These are phyloP conservation scores for Apophysomyces elegans DNA, from an alignment of 371 early-diverging fungal genomes.

Conservation along the genomic window DNA sequence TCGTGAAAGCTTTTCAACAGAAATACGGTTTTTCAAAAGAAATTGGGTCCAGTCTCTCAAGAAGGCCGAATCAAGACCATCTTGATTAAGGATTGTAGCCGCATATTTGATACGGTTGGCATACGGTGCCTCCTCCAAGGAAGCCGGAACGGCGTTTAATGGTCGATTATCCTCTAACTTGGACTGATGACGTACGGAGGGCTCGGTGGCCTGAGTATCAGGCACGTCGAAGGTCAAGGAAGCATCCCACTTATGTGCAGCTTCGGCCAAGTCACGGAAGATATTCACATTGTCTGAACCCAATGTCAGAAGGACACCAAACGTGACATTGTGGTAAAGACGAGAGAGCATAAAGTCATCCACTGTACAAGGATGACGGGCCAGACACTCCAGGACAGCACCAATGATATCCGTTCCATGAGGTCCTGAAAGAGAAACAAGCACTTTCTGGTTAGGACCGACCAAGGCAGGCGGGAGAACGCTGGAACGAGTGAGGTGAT, in stretches of 20 bases:
- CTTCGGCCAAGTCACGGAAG: conserved; percentile 74
- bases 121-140: conserved; percentile 85
- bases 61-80: conserved; percentile 74
- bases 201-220: conserved; percentile 69
- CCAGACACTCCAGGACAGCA: conserved; percentile 73
- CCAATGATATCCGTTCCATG: conserved; percentile 91
- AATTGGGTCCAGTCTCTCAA: conserved; percentile 75
- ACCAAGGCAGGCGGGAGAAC: conserved; percentile 47
- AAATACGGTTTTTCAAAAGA: conserved; percentile 72
- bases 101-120: conserved; percentile 78
- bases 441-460: conserved; percentile 65
- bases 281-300: conserved; percentile 71
- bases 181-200: conserved; percentile 37
- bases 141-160: conserved; percentile 54
- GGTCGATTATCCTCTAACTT: conserved; percentile 22
- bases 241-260: conserved; percentile 85
- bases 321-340: conserved; percentile 86
- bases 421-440: conserved; percentile 80
- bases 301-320: conserved; percentile 79
- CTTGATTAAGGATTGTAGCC: conserved; percentile 82
- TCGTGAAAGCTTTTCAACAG: conserved; percentile 80
- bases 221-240: conserved; percentile 78
- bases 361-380: conserved; percentile 70
- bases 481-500: conserved; percentile 27
- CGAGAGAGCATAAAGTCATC: conserved; percentile 86